phyloP scores from a whole-genome alignment of 2,329 filamentous ascomycete genomes.

The Pestalotiopsis sp. region DNA sequence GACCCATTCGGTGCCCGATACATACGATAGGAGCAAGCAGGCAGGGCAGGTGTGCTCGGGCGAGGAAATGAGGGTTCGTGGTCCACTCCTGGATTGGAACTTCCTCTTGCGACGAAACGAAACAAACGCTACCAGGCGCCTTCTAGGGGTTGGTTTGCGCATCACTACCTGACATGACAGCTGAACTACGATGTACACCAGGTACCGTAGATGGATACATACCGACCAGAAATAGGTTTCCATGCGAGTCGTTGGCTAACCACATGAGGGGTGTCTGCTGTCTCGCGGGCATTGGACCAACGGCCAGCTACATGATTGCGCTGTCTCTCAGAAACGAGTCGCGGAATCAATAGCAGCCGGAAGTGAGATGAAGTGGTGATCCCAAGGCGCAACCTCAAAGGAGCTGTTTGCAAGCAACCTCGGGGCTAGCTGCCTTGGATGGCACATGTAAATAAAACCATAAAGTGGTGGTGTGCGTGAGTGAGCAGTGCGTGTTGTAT shows the following conservation, averaged over 20 bases:
- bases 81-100: background rate
- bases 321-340: constrained; percentile 2
- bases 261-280: background rate
- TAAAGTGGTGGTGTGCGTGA: background rate
- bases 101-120: background rate
- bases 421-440: background rate
- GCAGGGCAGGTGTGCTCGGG: constrained; percentile 8
- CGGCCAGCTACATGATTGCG: background rate
- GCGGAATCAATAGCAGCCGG: background rate
- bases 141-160: background rate
- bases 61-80: constrained; percentile 4
- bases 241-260: constrained; percentile 4
- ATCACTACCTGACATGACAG: no score
- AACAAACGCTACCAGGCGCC: background rate
- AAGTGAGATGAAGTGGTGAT: background rate
- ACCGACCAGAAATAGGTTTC: constrained; percentile 1
- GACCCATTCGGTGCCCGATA: constrained; percentile 8
- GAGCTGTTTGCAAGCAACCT: background rate
- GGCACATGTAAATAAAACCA: background rate
- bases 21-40: background rate
- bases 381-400: background rate
- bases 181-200: no score
- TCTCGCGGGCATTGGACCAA: background rate
- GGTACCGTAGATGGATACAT: no score
- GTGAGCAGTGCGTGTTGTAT: background rate